A percentile compares a stretch with the other conserved stretches of the same genome.
These are phyloP conservation scores for Trichosporon sp. DNA, from an alignment of 1,284 basidiomycete species.

Conservation along the genomic window DNA sequence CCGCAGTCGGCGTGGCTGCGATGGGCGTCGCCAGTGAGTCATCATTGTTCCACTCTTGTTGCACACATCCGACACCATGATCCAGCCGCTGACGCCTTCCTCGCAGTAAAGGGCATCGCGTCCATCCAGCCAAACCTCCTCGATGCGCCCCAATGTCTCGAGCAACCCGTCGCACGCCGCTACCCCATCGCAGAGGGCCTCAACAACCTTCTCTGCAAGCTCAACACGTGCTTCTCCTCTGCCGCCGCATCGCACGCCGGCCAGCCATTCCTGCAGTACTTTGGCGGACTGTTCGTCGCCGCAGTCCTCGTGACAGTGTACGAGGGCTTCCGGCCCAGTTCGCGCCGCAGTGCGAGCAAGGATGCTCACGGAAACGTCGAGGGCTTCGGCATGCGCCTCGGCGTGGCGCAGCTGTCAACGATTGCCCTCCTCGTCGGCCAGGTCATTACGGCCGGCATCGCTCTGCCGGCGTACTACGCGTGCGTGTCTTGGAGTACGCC, in stretches of 20 bases:
- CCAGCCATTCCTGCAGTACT: neutral
- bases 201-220: slow-evolving; percentile 11
- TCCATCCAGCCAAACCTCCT: neutral
- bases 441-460: slow-evolving; percentile 12
- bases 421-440: slow-evolving; percentile 4
- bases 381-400: slow-evolving; percentile 17
- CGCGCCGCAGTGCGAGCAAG: slow-evolving; percentile 6
- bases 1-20: slow-evolving; percentile 4
- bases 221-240: slow-evolving; percentile 10
- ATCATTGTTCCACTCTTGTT: no score
- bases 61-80: no score
- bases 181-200: neutral
- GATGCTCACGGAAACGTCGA: slow-evolving; percentile 5
- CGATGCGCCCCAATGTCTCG: slow-evolving; percentile 5
- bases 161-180: slow-evolving; percentile 3
- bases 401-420: slow-evolving; percentile 12
- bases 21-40: neutral
- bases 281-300: slow-evolving; percentile 5
- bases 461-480: slow-evolving; percentile 12
- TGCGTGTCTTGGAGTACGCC: slow-evolving; percentile 9
- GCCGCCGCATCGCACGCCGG: neutral
- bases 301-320: slow-evolving; percentile 11
- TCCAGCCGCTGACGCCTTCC: neutral
- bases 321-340: slow-evolving; percentile 15
- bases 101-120: neutral